phyloP scores from a whole-genome alignment of 495 filamentous ascomycete genomes.

The Podospora conica region DNA sequence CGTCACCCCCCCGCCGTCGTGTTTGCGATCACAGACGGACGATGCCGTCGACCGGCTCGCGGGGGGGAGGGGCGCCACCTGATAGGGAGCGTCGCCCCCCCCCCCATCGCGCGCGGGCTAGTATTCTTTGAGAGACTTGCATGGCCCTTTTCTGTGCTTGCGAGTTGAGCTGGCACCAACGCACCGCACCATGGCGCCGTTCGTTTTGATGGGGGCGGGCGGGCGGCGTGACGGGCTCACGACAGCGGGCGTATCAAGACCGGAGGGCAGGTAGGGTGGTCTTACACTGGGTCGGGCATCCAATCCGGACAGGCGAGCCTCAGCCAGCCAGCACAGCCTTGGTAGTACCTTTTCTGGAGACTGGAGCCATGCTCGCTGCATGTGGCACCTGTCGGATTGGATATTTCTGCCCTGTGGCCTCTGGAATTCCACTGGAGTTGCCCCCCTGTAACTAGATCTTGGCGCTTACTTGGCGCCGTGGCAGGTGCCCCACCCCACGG shows the following conservation, averaged over 20 bases:
- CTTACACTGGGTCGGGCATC: not conserved
- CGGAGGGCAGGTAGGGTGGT: not conserved
- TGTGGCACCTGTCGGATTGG: constrained; percentile 10
- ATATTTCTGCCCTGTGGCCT: too few species aligned
- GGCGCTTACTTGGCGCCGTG: too few species aligned
- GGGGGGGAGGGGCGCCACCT: not conserved
- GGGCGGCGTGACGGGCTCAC: not conserved
- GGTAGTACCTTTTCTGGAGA: constrained; percentile 9
- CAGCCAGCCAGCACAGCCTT: constrained; percentile 14
- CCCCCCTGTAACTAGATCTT: too few species aligned
- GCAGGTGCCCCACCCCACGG: too few species aligned
- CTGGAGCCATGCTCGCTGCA: constrained; percentile 13
- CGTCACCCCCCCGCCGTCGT: constrained; percentile 10
- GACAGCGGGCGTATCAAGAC: not conserved
- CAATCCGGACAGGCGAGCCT: constrained; percentile 10
- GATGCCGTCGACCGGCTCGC: not conserved
- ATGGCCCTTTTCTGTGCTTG: not conserved
- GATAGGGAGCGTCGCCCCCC: not conserved
- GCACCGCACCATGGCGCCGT: too few species aligned
- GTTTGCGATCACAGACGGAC: constrained; percentile 6
- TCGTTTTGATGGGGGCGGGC: not conserved
- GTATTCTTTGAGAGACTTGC: constrained; percentile 7
- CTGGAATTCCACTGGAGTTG: too few species aligned
- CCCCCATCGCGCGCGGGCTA: not conserved
- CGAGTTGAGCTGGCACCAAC: not conserved